A percentile compares a stretch with the other conserved stretches of the same genome.
Conservation (phyloP, 225 moss, liverwort and hornwort species). For the Physcomitrellopsis africana region DNA sequence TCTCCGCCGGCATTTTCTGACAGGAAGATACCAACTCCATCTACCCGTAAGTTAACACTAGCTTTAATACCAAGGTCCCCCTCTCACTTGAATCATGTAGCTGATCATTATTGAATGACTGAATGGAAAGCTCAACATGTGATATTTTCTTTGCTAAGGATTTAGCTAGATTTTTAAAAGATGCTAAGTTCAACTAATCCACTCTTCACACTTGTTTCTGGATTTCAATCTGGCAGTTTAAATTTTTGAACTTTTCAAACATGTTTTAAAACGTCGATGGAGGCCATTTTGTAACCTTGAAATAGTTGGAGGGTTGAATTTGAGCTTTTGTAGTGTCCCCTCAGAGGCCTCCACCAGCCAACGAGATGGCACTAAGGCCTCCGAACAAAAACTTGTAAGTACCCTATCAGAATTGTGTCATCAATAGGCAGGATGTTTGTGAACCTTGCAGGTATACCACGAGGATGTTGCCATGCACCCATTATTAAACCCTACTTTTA, state of each 20-base stretch:
- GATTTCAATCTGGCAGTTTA: slow-evolving; percentile 4
- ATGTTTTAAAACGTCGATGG: neutral
- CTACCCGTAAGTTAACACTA: slow-evolving; percentile 29
- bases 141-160: slow-evolving; percentile 8
- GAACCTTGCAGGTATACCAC: neutral
- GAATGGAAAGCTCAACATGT: slow-evolving; percentile 8
- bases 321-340: slow-evolving; percentile 48
- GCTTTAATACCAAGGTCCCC: slow-evolving; percentile 7
- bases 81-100: slow-evolving; percentile 7
- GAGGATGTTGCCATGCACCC: neutral
- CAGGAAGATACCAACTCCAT: slow-evolving; percentile 25
- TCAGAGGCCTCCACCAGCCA: slow-evolving; percentile 33
- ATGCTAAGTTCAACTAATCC: neutral
- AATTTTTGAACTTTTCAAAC: neutral
- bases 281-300: slow-evolving; percentile 37
- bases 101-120: slow-evolving; percentile 14
- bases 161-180: neutral
- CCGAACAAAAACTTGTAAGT: slow-evolving; percentile 51
- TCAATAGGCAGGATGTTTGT: neutral
- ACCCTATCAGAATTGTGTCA: slow-evolving; percentile 1
- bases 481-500: slow-evolving; percentile 8
- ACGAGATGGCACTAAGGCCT: slow-evolving; percentile 46
- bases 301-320: slow-evolving; percentile 45
- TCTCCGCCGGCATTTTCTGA: slow-evolving; percentile 29
- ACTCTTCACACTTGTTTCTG: slow-evolving; percentile 24